phyloP scores from a whole-genome alignment of 495 filamentous ascomycete species.

The Talaromyces stipitatus region DNA sequence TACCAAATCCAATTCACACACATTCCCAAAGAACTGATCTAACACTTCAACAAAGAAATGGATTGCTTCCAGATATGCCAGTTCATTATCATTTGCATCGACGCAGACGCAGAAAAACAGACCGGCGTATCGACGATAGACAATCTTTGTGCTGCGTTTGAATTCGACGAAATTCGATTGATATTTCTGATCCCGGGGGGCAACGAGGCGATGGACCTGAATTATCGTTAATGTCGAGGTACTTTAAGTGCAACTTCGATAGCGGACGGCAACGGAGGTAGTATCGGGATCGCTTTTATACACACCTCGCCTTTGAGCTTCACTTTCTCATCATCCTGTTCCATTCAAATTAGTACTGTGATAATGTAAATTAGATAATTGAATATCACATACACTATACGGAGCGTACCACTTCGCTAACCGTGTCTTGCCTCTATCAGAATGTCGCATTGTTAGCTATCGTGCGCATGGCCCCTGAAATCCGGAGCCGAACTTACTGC shows the following conservation, averaged over 20 bases:
- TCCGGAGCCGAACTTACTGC: constrained; percentile 49
- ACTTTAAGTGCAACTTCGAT: no score
- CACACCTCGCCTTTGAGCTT: constrained; percentile 82
- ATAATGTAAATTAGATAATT: not conserved
- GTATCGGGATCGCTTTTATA: no score
- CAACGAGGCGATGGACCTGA: constrained; percentile 94
- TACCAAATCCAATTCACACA: constrained; percentile 96
- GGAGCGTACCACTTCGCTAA: constrained; percentile 98
- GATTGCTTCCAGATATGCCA: constrained; percentile 94
- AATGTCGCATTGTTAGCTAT: not conserved
- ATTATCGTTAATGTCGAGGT: no score
- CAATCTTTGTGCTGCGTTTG: constrained; percentile 72
- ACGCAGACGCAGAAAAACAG: constrained; percentile 99
- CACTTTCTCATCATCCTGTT: constrained; percentile 85
- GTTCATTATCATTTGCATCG: constrained; percentile 97
- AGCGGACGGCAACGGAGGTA: no score
- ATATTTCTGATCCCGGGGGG: constrained; percentile 96
- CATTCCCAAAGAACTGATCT: constrained; percentile 97
- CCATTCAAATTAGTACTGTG: not conserved
- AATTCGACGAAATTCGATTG: constrained; percentile 99
- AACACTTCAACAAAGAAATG: constrained; percentile 99
- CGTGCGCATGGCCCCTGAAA: not conserved
- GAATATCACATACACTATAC: constrained; percentile 58
- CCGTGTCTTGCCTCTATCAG: constrained; percentile 86
- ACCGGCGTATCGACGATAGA: constrained; percentile 93